These are phyloP conservation scores for Aspergillus sclerotioniger DNA, from an alignment of 495 filamentous ascomycete species.

Conservation along the genomic window DNA sequence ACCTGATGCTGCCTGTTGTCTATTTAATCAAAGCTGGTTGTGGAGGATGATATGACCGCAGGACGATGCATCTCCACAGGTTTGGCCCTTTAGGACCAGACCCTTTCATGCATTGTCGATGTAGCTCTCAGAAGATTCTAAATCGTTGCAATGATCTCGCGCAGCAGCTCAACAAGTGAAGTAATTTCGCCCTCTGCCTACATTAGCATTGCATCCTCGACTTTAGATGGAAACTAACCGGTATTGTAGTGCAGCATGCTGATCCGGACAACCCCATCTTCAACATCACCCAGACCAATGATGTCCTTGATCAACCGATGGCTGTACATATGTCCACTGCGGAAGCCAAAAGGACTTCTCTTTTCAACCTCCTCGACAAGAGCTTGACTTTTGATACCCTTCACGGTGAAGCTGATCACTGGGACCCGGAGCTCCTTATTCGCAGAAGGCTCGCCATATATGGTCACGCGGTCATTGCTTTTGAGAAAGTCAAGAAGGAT, in stretches of 20 bases:
- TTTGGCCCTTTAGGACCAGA: no score
- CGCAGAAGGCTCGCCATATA: conserved; percentile 54
- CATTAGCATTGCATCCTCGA: neutral
- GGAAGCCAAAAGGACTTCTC: conserved; percentile 53
- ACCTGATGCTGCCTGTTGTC: no score
- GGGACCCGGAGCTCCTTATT: conserved; percentile 52
- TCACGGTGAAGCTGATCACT: conserved; percentile 64
- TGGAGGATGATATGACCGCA: no score
- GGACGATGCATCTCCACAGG: neutral
- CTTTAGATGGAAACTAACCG: conserved; percentile 39
- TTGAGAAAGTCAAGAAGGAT: conserved; percentile 57
- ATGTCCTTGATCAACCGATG: conserved; percentile 59
- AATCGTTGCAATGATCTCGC: neutral
- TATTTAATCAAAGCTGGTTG: no score
- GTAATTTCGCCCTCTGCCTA: neutral
- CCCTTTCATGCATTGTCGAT: neutral
- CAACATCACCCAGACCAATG: conserved; percentile 47
- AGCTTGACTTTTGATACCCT: conserved; percentile 52
- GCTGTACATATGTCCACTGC: conserved; percentile 70
- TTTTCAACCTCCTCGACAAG: conserved; percentile 63
- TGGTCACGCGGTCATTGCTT: conserved; percentile 42
- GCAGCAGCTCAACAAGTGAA: conserved; percentile 1
- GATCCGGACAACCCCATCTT: conserved; percentile 66
- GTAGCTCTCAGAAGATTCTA: neutral
- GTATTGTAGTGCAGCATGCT: conserved; percentile 77